phyloP scores from a whole-genome alignment of 1,139 yeast genomes.

The Kodamaea suecica region DNA sequence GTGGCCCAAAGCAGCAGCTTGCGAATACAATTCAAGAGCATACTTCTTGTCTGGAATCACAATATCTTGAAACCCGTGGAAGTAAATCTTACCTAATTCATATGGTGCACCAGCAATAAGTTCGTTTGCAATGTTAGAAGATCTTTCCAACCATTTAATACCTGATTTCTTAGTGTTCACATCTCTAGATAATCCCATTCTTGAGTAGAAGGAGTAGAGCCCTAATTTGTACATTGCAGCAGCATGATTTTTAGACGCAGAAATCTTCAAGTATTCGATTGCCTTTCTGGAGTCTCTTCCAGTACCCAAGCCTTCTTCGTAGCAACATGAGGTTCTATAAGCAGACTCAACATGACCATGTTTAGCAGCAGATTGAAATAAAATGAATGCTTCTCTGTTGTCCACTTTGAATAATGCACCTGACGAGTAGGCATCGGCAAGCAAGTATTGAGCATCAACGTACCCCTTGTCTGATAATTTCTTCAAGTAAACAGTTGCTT shows the following conservation, averaged over 20 bases:
- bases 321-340: slow-evolving; percentile 85
- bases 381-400: slow-evolving; percentile 66
- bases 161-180: slow-evolving; percentile 78
- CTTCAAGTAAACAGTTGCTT: slow-evolving; percentile 69
- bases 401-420: slow-evolving; percentile 88
- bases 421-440: slow-evolving; percentile 84
- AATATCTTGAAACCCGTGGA: slow-evolving; percentile 81
- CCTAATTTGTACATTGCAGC: slow-evolving; percentile 95
- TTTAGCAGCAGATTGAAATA: slow-evolving; percentile 88
- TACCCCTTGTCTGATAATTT: slow-evolving; percentile 78
- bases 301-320: slow-evolving; percentile 92
- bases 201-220: slow-evolving; percentile 74
- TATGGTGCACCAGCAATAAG: slow-evolving; percentile 89
- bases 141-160: slow-evolving; percentile 88
- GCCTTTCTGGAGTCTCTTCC: slow-evolving; percentile 87
- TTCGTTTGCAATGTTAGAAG: slow-evolving; percentile 80
- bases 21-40: slow-evolving; percentile 82
- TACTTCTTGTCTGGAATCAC: slow-evolving; percentile 80
- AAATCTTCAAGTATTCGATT: slow-evolving; percentile 76
- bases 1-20: slow-evolving; percentile 88
- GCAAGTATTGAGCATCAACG: slow-evolving; percentile 83
- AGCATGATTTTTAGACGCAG: slow-evolving; percentile 89
- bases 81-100: slow-evolving; percentile 84
- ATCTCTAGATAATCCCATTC: slow-evolving; percentile 76
- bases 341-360: slow-evolving; percentile 91